phyloP scores from a whole-genome alignment of 23 red algal species.

The Gracilariopsis chorda region DNA sequence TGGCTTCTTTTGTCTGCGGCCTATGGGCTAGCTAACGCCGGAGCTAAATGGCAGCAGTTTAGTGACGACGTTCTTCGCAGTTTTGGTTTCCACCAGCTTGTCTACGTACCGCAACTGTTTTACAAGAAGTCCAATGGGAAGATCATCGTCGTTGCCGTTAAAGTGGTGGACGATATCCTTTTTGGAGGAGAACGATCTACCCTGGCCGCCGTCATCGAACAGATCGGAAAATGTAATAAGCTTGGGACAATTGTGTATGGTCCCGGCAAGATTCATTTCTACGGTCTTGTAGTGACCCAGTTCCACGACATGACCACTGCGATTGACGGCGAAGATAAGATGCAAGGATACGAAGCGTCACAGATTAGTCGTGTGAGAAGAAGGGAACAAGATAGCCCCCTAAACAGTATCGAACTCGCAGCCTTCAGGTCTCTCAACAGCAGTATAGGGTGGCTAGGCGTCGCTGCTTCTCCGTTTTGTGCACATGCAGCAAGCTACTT shows the following conservation, averaged over 20 bases:
- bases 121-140: neutral
- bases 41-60: constrained; percentile 16
- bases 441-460: neutral
- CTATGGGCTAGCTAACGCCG: constrained; percentile 30
- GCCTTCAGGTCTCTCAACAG: neutral
- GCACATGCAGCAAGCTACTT: constrained; percentile 8
- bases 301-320: neutral
- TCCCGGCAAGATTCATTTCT: constrained; percentile 1
- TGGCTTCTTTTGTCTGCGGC: neutral
- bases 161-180: constrained; percentile 55
- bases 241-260: constrained; percentile 15
- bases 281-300: neutral
- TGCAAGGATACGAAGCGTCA: neutral
- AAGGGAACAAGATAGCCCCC: neutral
- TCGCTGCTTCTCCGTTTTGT: constrained; percentile 27
- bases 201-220: neutral
- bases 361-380: neutral
- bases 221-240: neutral
- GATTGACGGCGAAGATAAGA: constrained; percentile 4
- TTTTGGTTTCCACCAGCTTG: neutral
- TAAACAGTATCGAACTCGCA: neutral
- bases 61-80: neutral
- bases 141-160: neutral
- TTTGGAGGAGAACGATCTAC: neutral
- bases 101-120: constrained; percentile 51